These are phyloP conservation scores for Emergomyces orientalis DNA, from an alignment of 2,329 filamentous ascomycete species.

Conservation along the genomic window DNA sequence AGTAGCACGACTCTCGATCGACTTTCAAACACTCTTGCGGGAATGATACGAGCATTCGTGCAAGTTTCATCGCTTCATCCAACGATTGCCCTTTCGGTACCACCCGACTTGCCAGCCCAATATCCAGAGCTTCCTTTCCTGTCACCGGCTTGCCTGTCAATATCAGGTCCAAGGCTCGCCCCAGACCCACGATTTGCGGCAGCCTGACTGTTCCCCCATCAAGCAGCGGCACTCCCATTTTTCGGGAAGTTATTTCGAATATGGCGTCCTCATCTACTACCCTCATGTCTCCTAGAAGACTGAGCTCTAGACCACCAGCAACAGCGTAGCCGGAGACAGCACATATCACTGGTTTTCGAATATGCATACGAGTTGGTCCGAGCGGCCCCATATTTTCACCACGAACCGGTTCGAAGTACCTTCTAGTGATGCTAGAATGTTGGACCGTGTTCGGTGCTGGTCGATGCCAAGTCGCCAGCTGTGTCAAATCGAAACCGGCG, in stretches of 20 bases:
- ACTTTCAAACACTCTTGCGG: constrained; percentile 46
- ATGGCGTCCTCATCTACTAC: constrained; percentile 46
- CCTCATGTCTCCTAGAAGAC: constrained; percentile 45
- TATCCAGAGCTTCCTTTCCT: constrained; percentile 42
- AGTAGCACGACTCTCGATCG: constrained; percentile 43
- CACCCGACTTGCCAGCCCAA: constrained; percentile 47
- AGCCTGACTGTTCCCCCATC: constrained; percentile 47
- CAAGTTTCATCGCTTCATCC: constrained; percentile 42
- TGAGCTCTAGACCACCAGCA: constrained; percentile 46
- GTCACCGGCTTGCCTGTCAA: constrained; percentile 44
- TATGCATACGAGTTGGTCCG: constrained; percentile 43
- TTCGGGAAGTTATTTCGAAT: constrained; percentile 49
- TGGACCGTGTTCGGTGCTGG: background rate
- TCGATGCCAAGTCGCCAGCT: constrained; percentile 27
- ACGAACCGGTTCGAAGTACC: constrained; percentile 25
- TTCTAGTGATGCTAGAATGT: constrained; percentile 13
- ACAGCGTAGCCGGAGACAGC: constrained; percentile 47
- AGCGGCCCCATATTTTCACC: constrained; percentile 41
- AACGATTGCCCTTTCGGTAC: constrained; percentile 43
- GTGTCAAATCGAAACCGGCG: constrained; percentile 45
- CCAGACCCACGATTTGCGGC: constrained; percentile 44
- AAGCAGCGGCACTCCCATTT: constrained; percentile 45
- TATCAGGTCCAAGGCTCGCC: constrained; percentile 48
- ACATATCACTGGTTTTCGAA: constrained; percentile 45
- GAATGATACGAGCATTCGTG: constrained; percentile 40